A percentile compares a stretch with the other conserved stretches of the same genome.
Evolutionary conservation across 805 yeast genomes (phyloP).

Genomic region (Starmerella etchellsii): DNA sequence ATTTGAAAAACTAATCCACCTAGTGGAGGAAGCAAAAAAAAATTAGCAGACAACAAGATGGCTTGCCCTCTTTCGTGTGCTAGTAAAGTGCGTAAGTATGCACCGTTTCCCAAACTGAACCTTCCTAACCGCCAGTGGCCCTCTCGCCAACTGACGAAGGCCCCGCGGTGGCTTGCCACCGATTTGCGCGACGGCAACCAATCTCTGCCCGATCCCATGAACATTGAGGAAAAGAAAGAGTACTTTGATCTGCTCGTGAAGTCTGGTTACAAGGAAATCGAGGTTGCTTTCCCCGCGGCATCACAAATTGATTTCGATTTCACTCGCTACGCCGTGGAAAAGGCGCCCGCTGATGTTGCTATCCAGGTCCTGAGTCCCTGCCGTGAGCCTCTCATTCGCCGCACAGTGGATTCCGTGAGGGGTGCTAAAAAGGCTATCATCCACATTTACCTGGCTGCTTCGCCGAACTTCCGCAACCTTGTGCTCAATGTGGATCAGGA

Average conservation of each 20-base stretch:
- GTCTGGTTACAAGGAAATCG: constrained; percentile 71
- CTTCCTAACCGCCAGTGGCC: constrained; percentile 67
- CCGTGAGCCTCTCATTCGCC: constrained; percentile 54
- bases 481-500: constrained; percentile 50
- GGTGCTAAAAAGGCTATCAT: constrained; percentile 69
- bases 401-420: constrained; percentile 58
- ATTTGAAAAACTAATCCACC: too few relatives aligned
- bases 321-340: constrained; percentile 59
- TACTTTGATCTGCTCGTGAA: constrained; percentile 58
- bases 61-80: constrained; percentile 13
- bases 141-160: constrained; percentile 37
- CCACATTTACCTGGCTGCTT: constrained; percentile 65
- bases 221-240: constrained; percentile 59
- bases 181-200: constrained; percentile 79
- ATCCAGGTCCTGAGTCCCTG: constrained; percentile 69
- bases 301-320: constrained; percentile 71
- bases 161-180: constrained; percentile 76
- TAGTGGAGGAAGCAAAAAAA: too few relatives aligned
- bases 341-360: constrained; percentile 63
- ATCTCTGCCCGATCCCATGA: constrained; percentile 77
- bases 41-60: too few relatives aligned
- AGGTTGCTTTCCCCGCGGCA: constrained; percentile 72
- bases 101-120: constrained; percentile 40
- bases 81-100: constrained; percentile 35
- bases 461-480: constrained; percentile 59